Evolutionary conservation across 495 filamentous ascomycete genomes (phyloP).

Genomic region (Poronia punctata): DNA sequence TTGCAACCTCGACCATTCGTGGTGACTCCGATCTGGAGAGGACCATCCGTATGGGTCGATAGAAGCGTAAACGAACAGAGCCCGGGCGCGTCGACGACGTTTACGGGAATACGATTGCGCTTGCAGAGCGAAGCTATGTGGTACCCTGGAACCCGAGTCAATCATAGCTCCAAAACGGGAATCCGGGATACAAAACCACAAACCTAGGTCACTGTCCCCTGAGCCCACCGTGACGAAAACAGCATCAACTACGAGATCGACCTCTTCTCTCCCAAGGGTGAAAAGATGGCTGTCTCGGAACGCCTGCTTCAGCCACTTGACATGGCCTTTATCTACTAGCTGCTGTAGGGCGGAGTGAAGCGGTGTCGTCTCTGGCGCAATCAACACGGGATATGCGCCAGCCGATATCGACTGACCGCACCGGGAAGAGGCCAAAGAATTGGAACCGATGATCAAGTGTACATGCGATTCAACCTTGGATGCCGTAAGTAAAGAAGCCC

Average conservation of each 20-base stretch:
- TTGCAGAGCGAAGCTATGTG: constrained; percentile 71
- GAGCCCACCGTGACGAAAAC: constrained; percentile 78
- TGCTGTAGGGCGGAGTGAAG: constrained; percentile 68
- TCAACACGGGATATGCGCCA: constrained; percentile 81
- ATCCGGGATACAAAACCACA: neutral
- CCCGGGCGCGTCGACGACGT: constrained; percentile 79
- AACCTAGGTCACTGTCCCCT: constrained; percentile 26
- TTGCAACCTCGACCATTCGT: constrained; percentile 96
- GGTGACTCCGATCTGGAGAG: constrained; percentile 90
- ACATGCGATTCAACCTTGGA: constrained; percentile 67
- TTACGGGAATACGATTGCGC: constrained; percentile 79
- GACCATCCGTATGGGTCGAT: constrained; percentile 81
- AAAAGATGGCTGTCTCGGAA: constrained; percentile 73
- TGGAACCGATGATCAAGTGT: constrained; percentile 81
- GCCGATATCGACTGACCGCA: constrained; percentile 73
- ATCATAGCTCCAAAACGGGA: neutral
- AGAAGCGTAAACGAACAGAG: constrained; percentile 90
- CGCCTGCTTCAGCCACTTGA: constrained; percentile 61
- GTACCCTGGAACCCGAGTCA: constrained; percentile 32
- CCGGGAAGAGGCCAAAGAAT: constrained; percentile 76
- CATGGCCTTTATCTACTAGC: constrained; percentile 62
- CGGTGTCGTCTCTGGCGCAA: constrained; percentile 59
- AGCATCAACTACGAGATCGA: constrained; percentile 73
- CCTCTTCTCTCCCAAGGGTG: constrained; percentile 69
- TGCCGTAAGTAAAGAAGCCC: constrained; percentile 66